These are phyloP conservation scores for Pleurotus djamor DNA, from an alignment of 768 basidiomycete genomes.

Conservation along the genomic window DNA sequence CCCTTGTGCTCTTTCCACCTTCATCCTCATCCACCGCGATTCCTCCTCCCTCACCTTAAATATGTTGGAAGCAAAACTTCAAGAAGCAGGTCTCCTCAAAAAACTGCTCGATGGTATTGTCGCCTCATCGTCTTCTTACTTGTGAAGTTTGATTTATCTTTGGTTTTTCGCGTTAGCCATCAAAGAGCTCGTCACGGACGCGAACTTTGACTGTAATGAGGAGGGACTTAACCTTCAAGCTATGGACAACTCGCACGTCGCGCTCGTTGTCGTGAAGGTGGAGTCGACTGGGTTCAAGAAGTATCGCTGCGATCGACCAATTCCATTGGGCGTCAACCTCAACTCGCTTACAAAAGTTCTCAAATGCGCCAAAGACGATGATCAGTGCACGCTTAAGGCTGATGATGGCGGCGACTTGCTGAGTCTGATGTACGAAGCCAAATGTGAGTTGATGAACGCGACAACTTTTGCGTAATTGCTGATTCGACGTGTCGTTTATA, in stretches of 20 bases:
- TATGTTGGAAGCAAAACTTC: constrained; percentile 92
- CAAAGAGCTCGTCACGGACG: constrained; percentile 97
- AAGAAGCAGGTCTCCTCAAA: constrained; percentile 86
- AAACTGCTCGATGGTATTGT: constrained; percentile 87
- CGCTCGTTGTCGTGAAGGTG: constrained; percentile 88
- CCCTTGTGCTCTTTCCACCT: background rate
- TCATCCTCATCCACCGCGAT: background rate
- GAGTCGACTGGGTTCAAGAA: constrained; percentile 75
- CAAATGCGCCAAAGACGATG: constrained; percentile 97
- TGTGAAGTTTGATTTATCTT: constrained; percentile 5
- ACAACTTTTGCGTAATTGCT: constrained; percentile 4
- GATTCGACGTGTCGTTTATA: constrained; percentile 24
- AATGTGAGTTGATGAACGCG: constrained; percentile 48
- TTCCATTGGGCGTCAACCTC: constrained; percentile 89
- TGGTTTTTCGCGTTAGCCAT: constrained; percentile 56
- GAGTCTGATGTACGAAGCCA: constrained; percentile 87
- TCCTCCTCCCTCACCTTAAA: constrained; percentile 11
- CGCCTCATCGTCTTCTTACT: background rate
- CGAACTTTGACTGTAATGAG: constrained; percentile 97
- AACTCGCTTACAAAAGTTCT: constrained; percentile 90
- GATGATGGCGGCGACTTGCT: constrained; percentile 88
- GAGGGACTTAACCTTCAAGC: constrained; percentile 95
- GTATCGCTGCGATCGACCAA: constrained; percentile 94
- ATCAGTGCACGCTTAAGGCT: constrained; percentile 88
- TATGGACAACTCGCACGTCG: constrained; percentile 99